Evolutionary conservation across 179 eudicot species (phyloP), one percentile per base, ranked within the genome.

Genomic region (Silene vulgaris): DNA sequence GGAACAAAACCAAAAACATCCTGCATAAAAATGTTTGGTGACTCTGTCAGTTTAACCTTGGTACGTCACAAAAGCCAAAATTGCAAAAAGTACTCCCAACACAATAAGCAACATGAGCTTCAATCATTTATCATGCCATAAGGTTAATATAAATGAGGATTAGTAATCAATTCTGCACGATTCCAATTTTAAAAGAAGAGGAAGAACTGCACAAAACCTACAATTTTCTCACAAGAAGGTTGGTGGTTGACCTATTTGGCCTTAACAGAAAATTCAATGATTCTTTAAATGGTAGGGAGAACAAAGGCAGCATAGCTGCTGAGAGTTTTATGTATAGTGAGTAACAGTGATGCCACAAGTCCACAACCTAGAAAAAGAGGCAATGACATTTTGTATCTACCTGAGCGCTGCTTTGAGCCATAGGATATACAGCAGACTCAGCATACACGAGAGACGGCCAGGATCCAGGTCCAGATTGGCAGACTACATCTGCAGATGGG

Each of bases 381-480:
- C 56, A 14, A 63, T 19, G 69, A 19, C 8, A 65, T 65, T 56
- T 79, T 23, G 26, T 35, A 45, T 45, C 11, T 84, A 95, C 99
- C 99, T 90, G 93, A 78, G 96, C 96, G 65, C 97, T 97, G 80
- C 99, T 95, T 81, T 86, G 89, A 70, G 93, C 97, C 99, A 95
- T 95, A 74, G 99, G 99, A 88, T 89, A 85, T 78, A 88, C 11
- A 78, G 99, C 97, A 71, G 99, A 88, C 79, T 92, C 86, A 54
- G 97, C 89, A 81, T 95, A 95, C 66, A 95, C 84, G 69, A 32
- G 85, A 60, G 96, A 90, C 79, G 99, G 92, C 99, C 97, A 95
- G 72, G 93, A 84, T 75, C 99, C 99, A 56, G 99, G 99, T 77
- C 99, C 99, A 79, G 99, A 95, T 85, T 95, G 99, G 86, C 96